Conservation (phyloP, 2,329 filamentous ascomycete genomes). For the Drechslerella coelobrocha region DNA sequence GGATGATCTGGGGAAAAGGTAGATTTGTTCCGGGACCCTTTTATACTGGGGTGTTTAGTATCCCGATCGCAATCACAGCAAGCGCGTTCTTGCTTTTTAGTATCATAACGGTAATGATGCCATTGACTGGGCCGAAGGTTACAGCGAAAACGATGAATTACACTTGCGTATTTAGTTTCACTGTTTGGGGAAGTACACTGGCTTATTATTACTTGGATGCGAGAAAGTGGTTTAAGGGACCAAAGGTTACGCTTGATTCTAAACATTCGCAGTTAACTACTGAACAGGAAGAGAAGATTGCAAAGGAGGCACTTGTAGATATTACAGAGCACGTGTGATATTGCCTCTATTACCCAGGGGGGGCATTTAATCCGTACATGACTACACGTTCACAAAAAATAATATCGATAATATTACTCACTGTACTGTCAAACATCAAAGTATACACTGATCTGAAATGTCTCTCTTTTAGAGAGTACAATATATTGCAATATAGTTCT, state of each 20-base stretch:
- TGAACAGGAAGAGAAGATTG: conserved; percentile 52
- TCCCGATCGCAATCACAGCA: conserved; percentile 64
- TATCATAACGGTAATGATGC: conserved; percentile 67
- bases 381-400: no score
- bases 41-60: conserved; percentile 65
- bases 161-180: conserved; percentile 68
- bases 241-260: conserved; percentile 64
- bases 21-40: conserved; percentile 68
- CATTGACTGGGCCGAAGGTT: conserved; percentile 64
- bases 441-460: no score
- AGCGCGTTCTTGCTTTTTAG: conserved; percentile 66
- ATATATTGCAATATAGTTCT: no score
- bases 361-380: no score
- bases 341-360: no score
- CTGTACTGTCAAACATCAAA: no score
- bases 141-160: conserved; percentile 67
- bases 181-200: conserved; percentile 66
- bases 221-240: conserved; percentile 68
- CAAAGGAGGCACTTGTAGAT: conserved; percentile 55
- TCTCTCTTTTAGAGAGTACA: no score
- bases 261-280: conserved; percentile 14
- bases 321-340: conserved; percentile 52
- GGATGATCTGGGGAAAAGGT: conserved; percentile 66
- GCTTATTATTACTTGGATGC: conserved; percentile 66
- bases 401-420: no score